A percentile compares a stretch with the other conserved stretches of the same genome.
phyloP scores from a whole-genome alignment of 2,329 filamentous ascomycete species.

The Nothophaeocryptopus gaeumannii region DNA sequence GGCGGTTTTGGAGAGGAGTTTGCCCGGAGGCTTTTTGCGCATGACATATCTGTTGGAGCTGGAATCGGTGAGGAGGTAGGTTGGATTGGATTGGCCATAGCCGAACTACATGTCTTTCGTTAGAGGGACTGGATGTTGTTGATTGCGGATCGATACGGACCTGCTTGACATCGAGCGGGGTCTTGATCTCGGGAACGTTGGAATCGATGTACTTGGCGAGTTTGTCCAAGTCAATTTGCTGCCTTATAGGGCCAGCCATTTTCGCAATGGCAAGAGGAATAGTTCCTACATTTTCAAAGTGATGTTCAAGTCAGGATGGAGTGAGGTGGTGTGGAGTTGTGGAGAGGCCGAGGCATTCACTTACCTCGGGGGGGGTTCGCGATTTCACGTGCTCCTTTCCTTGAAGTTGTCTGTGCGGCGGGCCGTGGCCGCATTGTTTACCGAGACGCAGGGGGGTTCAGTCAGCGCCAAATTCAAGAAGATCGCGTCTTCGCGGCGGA shows the following conservation, averaged over 20 bases:
- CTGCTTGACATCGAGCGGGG: slow-evolving; percentile 85
- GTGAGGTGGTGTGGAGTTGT: too few relatives aligned
- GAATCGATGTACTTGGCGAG: slow-evolving; percentile 74
- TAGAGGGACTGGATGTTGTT: slow-evolving; percentile 4
- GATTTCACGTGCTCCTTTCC: too few relatives aligned
- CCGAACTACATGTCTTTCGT: slow-evolving; percentile 65
- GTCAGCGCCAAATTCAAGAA: too few relatives aligned
- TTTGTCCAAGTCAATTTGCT: slow-evolving; percentile 79
- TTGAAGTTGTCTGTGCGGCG: too few relatives aligned
- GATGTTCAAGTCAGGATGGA: too few relatives aligned
- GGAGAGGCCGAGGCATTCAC: too few relatives aligned
- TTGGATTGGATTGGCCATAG: slow-evolving; percentile 96
- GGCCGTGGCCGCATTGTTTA: too few relatives aligned
- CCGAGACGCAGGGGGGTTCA: too few relatives aligned
- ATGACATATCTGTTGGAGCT: slow-evolving; percentile 75
- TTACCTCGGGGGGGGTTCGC: too few relatives aligned
- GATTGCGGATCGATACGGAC: slow-evolving; percentile 44
- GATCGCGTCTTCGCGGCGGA: too few relatives aligned
- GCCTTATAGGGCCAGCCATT: slow-evolving; percentile 85
- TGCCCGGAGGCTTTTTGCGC: slow-evolving; percentile 96
- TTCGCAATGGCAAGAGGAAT: background rate
- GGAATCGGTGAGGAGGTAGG: slow-evolving; percentile 80
- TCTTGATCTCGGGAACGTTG: slow-evolving; percentile 79
- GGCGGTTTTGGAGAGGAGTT: slow-evolving; percentile 86
- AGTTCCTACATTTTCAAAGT: too few relatives aligned